phyloP scores from a whole-genome alignment of 2,329 filamentous ascomycete genomes.

The Cryphonectria radicalis region DNA sequence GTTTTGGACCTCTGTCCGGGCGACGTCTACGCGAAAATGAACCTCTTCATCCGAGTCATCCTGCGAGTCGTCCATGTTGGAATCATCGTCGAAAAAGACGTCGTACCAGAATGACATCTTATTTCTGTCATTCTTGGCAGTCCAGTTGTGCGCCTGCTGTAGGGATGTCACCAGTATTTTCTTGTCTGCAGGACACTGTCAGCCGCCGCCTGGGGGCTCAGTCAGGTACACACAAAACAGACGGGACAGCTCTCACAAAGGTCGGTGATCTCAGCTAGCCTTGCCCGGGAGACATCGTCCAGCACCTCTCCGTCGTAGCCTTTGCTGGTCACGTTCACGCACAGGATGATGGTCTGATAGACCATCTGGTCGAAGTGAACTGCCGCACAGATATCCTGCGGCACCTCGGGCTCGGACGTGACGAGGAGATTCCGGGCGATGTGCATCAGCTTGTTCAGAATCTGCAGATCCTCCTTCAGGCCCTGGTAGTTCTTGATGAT shows the following conservation, averaged over 20 bases:
- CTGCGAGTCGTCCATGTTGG: slow-evolving; percentile 51
- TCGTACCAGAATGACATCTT: slow-evolving; percentile 73
- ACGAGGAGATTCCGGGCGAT: slow-evolving; percentile 68
- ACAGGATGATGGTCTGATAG: slow-evolving; percentile 67
- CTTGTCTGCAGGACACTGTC: slow-evolving; percentile 54
- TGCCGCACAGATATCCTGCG: slow-evolving; percentile 67
- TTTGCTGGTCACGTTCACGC: slow-evolving; percentile 69
- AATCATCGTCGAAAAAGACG: slow-evolving; percentile 64
- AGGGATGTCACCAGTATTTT: slow-evolving; percentile 68
- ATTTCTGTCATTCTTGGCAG: slow-evolving; percentile 69
- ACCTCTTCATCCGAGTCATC: slow-evolving; percentile 57
- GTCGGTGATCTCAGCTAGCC: slow-evolving; percentile 66
- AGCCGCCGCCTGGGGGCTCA: slow-evolving; percentile 26
- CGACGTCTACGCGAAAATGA: slow-evolving; percentile 58
- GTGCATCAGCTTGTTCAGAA: slow-evolving; percentile 69
- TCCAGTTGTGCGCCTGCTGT: slow-evolving; percentile 72
- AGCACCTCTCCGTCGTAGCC: slow-evolving; percentile 67
- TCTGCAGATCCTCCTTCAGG: slow-evolving; percentile 65
- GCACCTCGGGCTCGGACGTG: slow-evolving; percentile 66
- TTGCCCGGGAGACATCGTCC: slow-evolving; percentile 60
- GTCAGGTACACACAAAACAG: not conserved
- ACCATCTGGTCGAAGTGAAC: slow-evolving; percentile 69
- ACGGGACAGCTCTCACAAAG: slow-evolving; percentile 53
- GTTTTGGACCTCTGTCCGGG: slow-evolving; percentile 64
- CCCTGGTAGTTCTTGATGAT: slow-evolving; percentile 66